phyloP scores from a whole-genome alignment of 176 grass and related monocot species.

The Rhynchospora pubera region DNA sequence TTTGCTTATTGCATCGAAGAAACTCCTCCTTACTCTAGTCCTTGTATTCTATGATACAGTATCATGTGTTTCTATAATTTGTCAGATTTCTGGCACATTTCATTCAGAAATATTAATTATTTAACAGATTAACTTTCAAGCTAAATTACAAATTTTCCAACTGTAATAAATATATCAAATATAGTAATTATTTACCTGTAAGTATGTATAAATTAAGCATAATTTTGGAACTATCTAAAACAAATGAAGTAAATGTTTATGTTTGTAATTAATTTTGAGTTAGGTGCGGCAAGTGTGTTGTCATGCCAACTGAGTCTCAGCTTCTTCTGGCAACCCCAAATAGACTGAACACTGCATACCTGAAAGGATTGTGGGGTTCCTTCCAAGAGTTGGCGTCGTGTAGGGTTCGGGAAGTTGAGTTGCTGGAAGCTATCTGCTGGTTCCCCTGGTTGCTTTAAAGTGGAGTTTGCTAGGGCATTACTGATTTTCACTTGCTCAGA shows the following conservation, averaged over 20 bases:
- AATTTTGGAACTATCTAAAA: no score
- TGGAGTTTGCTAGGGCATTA: constrained; percentile 62
- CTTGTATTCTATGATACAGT: not conserved
- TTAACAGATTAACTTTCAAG: not conserved
- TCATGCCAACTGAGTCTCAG: no score
- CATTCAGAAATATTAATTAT: not conserved
- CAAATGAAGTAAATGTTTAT: no score
- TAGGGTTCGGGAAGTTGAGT: constrained; percentile 8
- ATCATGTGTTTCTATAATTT: not conserved
- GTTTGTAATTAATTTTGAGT: no score
- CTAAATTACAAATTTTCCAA: not conserved
- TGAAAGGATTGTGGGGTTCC: constrained; percentile 96
- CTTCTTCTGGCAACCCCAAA: not conserved
- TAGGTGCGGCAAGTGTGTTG: no score
- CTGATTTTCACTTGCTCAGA: constrained; percentile 95
- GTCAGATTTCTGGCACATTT: not conserved
- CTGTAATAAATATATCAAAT: not conserved
- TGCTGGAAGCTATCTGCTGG: not conserved
- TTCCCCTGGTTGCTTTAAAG: constrained; percentile 22
- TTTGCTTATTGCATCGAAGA: not conserved
- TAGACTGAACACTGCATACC: not conserved
- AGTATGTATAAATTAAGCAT: no score
- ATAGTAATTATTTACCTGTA: no score
- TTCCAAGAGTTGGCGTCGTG: constrained; percentile 79
- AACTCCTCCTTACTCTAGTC: not conserved